Evolutionary conservation across 371 early-diverging fungal genomes (phyloP).

Genomic region (Aphelidium insulamus): DNA sequence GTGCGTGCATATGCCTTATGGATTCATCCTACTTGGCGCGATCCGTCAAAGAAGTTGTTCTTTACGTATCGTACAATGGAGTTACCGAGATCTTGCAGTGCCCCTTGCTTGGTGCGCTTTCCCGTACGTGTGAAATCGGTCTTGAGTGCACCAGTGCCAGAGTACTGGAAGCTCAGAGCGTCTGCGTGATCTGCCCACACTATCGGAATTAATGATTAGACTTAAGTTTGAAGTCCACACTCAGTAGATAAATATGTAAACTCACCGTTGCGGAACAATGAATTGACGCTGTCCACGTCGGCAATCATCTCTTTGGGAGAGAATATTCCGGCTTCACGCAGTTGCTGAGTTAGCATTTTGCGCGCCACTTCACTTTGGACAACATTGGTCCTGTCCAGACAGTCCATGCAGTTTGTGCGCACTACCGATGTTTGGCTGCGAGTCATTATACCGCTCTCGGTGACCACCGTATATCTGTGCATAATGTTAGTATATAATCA

Average conservation of each 20-base stretch:
- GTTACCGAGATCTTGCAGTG: slow-evolving; percentile 57
- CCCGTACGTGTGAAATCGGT: slow-evolving; percentile 92
- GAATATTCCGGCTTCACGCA: slow-evolving; percentile 35
- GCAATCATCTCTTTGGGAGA: slow-evolving; percentile 30
- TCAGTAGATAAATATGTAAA: too few relatives aligned
- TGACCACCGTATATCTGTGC: too few relatives aligned
- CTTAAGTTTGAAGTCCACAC: not conserved
- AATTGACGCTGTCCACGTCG: slow-evolving; percentile 15
- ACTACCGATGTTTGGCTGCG: slow-evolving; percentile 56
- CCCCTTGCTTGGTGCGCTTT: slow-evolving; percentile 54
- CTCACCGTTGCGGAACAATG: slow-evolving; percentile 18
- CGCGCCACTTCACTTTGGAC: slow-evolving; percentile 80
- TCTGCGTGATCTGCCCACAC: slow-evolving; percentile 99
- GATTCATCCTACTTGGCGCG: slow-evolving; percentile 40
- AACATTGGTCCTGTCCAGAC: slow-evolving; percentile 97
- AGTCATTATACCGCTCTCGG: too few relatives aligned
- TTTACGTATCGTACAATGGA: slow-evolving; percentile 65
- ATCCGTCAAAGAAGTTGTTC: slow-evolving; percentile 83
- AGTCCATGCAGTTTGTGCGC: slow-evolving; percentile 99
- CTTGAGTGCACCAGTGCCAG: slow-evolving; percentile 95
- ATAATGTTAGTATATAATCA: too few relatives aligned
- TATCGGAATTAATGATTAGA: slow-evolving; percentile 8
- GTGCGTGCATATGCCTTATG: not conserved
- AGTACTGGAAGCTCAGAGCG: slow-evolving; percentile 76
- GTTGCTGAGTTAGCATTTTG: slow-evolving; percentile 32